Evolutionary conservation across 441 rosid species (phyloP), one percentile per base, ranked within the genome.

Genomic region (Pelargonium cotyledonis): DNA sequence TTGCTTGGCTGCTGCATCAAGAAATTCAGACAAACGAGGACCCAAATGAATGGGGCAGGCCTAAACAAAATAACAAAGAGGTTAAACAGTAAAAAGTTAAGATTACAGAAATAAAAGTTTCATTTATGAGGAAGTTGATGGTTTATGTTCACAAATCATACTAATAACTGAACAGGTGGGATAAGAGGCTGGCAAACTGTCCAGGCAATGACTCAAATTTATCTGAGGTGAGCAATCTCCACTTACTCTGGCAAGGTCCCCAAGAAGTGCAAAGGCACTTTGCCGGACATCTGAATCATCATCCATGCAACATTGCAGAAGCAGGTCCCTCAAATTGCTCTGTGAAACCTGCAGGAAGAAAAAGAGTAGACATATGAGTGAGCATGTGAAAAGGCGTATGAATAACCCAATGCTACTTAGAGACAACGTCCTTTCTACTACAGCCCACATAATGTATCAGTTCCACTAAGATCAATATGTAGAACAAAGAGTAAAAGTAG

Each of bases 231-330:
- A 40, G 5, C 49, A 21, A 46, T 66, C 73, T 71, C 16, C 64
- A 75, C 93, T 72, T 86, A 95, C 99, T 77, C 89, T 89, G 26
- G 98, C 95, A 73, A 95, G 92, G 80, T 95, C 98, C 63, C 99
- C 99, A 71, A 95, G 84, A 62, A 95, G 93, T 18, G 99, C 98
- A 88, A 95, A 95, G 58, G 98, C 95, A 82, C 99, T 95, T 83
- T 95, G 99, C 65, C 97, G 84, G 73, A 95, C 82, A 79, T 95
- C 98, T 76, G 80, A 63, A 73, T 89, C 90, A 77, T 95, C 97
- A 83, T 95, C 98, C 84, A 79, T 81, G 81, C 99, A 95, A 80
- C 97, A 90, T 62, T 85, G 90, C 77, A 95, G 83, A 81, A 95
- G 98, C 76, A 89, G 74, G 63, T 95, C 99, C 79, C 89, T 84